Evolutionary conservation across 1,139 yeast genomes (phyloP).

Genomic region (Pichia sp.): DNA sequence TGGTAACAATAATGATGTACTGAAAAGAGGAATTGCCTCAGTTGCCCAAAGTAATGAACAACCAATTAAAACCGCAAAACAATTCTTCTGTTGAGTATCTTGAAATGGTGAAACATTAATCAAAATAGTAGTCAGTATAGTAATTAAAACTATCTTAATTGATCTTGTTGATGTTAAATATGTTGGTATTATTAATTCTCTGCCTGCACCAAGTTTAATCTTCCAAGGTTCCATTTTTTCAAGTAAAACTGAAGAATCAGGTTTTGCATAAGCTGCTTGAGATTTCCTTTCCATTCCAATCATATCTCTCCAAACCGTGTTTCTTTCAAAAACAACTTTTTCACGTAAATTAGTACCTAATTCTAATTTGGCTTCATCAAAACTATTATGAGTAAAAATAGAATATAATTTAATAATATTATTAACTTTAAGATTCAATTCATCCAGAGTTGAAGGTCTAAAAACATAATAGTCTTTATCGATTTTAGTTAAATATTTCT

Average conservation of each 20-base stretch:
- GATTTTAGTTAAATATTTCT: constrained; percentile 39
- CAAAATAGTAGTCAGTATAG: constrained; percentile 39
- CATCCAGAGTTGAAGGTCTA: constrained; percentile 37
- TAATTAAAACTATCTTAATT: constrained; percentile 41
- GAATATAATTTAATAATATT: constrained; percentile 49
- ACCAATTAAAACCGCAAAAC: constrained; percentile 74
- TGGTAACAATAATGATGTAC: constrained; percentile 78
- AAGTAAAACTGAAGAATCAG: constrained; percentile 15
- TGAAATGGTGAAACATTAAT: constrained; percentile 54
- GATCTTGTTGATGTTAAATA: constrained; percentile 16
- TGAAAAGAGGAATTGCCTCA: constrained; percentile 83
- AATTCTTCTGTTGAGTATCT: constrained; percentile 62
- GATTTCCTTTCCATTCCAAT: constrained; percentile 76
- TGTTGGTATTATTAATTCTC: constrained; percentile 20
- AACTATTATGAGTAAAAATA: constrained; percentile 35
- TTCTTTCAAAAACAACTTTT: constrained; percentile 93
- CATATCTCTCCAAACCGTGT: constrained; percentile 96
- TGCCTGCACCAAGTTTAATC: constrained; percentile 25
- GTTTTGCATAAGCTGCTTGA: constrained; percentile 42
- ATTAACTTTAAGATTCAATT: constrained; percentile 42
- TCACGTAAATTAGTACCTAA: constrained; percentile 75
- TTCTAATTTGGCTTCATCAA: constrained; percentile 55
- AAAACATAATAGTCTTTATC: constrained; percentile 39
- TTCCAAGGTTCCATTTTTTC: constrained; percentile 16
- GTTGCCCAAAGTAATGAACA: constrained; percentile 90